Evolutionary conservation across 495 filamentous ascomycete species (phyloP).

Genomic region (Saxophila tyrrhenica): DNA sequence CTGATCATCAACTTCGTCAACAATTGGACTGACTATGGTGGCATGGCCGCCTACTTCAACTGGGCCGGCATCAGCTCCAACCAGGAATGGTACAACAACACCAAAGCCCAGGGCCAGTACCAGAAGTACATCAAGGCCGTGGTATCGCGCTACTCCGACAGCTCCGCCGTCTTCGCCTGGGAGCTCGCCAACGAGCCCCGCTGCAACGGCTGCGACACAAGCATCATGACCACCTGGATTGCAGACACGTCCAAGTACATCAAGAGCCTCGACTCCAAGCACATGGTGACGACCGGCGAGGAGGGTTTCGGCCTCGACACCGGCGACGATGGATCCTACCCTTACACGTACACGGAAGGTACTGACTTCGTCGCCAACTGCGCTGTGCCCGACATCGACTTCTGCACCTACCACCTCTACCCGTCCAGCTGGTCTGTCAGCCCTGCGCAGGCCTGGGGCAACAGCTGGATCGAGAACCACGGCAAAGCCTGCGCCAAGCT

Average conservation of each 20-base stretch:
- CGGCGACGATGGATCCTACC: constrained; percentile 23
- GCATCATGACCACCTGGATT: constrained; percentile 51
- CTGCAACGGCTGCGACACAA: constrained; percentile 49
- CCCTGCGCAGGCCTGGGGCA: constrained; percentile 6
- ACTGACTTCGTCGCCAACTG: constrained; percentile 16
- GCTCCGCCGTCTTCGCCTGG: constrained; percentile 56
- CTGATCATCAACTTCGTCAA: constrained; percentile 17
- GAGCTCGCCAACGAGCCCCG: constrained; percentile 61
- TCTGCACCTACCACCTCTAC: constrained; percentile 21
- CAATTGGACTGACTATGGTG: constrained; percentile 20
- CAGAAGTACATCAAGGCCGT: constrained; percentile 51
- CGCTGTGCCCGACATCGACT: constrained; percentile 16
- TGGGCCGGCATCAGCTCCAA: constrained; percentile 26
- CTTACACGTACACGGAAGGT: constrained; percentile 4
- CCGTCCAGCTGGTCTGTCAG: constrained; percentile 16
- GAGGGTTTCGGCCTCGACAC: constrained; percentile 25
- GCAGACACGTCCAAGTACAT: constrained; percentile 47
- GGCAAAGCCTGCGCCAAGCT: neutral
- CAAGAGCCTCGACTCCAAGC: constrained; percentile 49
- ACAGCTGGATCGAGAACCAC: constrained; percentile 19
- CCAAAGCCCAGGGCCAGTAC: constrained; percentile 46
- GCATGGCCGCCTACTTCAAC: constrained; percentile 12
- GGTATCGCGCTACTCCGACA: constrained; percentile 46
- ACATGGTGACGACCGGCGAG: constrained; percentile 61
- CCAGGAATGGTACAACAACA: constrained; percentile 38